Conservation (phyloP, 352 stramenopile species). For the Chrysophaeum taylorii region DNA sequence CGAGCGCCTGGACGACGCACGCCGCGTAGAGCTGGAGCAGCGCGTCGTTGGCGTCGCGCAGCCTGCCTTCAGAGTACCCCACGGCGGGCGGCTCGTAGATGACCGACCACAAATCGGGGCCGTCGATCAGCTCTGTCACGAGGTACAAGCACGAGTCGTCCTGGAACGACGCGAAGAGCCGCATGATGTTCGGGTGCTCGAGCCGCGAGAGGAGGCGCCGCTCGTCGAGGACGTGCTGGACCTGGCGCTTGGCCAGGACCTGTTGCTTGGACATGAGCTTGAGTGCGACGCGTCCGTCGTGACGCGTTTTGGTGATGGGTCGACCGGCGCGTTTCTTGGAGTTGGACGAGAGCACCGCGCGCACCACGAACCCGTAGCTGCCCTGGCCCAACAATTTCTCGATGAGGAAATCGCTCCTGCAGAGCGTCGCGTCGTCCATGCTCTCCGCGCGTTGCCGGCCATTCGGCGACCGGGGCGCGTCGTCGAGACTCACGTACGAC, state of each 20-base stretch:
- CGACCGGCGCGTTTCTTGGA: not conserved
- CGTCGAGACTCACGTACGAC: not conserved
- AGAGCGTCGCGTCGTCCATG: not conserved
- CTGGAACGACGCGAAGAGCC: conserved; percentile 69
- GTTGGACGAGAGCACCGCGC: no score
- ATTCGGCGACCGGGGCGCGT: no score
- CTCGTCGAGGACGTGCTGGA: conserved; percentile 66
- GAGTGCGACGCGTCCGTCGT: not conserved
- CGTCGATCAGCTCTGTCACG: conserved; percentile 68
- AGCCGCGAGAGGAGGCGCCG: conserved; percentile 61
- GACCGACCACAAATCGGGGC: conserved; percentile 38
- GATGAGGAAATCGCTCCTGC: not conserved
- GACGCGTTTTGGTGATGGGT: not conserved
- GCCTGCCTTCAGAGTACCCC: not conserved
- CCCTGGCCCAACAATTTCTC: not conserved
- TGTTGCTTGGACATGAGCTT: not conserved
- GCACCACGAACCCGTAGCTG: not conserved
- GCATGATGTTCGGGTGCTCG: conserved; percentile 69
- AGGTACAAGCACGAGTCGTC: conserved; percentile 68
- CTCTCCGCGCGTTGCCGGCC: not conserved
- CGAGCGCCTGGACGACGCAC: conserved; percentile 56
- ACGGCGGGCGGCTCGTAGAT: not conserved
- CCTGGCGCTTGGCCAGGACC: not conserved
- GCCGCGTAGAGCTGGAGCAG: conserved; percentile 55
- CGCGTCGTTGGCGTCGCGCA: conserved; percentile 30